Evolutionary conservation across 73 alveolate species (phyloP).

Genomic region (Paramecium bursaria): DNA sequence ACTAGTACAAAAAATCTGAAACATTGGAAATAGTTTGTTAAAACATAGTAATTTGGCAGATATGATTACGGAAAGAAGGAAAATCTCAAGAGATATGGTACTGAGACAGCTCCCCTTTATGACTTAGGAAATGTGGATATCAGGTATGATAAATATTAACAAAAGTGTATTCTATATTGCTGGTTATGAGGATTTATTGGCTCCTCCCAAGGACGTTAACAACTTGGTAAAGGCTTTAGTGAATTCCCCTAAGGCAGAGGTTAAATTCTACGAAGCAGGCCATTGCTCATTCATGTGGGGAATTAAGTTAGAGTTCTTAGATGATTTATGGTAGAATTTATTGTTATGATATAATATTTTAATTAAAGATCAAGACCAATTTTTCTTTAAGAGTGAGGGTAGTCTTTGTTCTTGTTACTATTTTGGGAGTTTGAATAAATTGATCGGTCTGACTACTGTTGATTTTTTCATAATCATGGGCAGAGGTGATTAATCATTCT

Average conservation of each 20-base stretch:
- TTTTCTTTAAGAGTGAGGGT: no score
- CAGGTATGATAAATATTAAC: neutral
- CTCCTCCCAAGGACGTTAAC: conserved; percentile 53
- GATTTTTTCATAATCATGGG: neutral
- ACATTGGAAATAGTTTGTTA: conserved; percentile 82
- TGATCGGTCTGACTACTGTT: no score
- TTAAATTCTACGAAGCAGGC: conserved; percentile 60
- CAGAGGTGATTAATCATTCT: neutral
- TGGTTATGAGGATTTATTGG: conserved; percentile 54
- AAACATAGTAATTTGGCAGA: conserved; percentile 73
- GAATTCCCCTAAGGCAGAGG: conserved; percentile 13
- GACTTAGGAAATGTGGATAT: conserved; percentile 79
- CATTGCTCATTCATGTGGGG: conserved; percentile 74
- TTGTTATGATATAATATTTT: no score
- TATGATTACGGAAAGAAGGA: conserved; percentile 81
- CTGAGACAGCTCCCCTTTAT: conserved; percentile 85
- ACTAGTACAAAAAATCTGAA: conserved; percentile 86
- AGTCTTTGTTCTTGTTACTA: no score
- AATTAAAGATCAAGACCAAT: no score
- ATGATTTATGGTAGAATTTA: conserved; percentile 68
- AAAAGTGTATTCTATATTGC: conserved; percentile 50
- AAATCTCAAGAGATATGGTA: conserved; percentile 86
- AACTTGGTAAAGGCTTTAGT: neutral
- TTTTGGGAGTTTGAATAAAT: no score
- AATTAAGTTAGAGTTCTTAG: conserved; percentile 29